Evolutionary conservation across 2,329 filamentous ascomycete genomes (phyloP).

Genomic region (Botrytis fragariae): DNA sequence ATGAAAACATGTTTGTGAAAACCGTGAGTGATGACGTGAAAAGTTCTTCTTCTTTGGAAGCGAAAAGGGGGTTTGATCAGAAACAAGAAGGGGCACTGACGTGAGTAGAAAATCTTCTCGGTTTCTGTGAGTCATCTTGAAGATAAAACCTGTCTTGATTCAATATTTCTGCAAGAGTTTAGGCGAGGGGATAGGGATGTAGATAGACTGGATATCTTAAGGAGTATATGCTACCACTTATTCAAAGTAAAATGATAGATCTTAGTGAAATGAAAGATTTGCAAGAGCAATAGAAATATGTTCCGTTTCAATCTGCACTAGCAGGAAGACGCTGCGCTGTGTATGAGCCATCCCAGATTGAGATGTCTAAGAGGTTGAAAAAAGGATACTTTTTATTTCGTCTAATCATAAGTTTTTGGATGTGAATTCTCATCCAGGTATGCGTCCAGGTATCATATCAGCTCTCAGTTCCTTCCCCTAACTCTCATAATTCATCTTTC

Average conservation of each 20-base stretch:
- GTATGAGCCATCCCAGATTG: background rate
- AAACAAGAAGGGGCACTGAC: background rate
- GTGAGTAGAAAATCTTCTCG: background rate
- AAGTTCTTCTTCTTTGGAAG: background rate
- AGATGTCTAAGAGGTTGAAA: background rate
- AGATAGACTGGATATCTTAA: background rate
- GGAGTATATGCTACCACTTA: background rate
- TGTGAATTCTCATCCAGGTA: background rate
- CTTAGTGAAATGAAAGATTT: background rate
- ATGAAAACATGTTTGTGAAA: background rate
- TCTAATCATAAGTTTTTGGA: background rate
- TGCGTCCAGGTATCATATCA: background rate
- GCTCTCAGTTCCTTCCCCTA: background rate
- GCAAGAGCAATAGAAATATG: background rate
- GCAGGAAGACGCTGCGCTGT: background rate
- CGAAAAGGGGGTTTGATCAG: too few species aligned
- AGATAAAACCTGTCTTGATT: background rate
- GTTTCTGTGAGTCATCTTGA: rapidly evolving
- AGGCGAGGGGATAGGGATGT: background rate
- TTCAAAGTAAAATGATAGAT: background rate
- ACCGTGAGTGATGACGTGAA: background rate
- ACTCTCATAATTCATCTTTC: slow-evolving; percentile 48
- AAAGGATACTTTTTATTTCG: background rate
- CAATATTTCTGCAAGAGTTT: background rate
- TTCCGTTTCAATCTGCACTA: background rate